phyloP scores from a whole-genome alignment of 306 rosid genomes.

The Gynostemma pentaphyllum region DNA sequence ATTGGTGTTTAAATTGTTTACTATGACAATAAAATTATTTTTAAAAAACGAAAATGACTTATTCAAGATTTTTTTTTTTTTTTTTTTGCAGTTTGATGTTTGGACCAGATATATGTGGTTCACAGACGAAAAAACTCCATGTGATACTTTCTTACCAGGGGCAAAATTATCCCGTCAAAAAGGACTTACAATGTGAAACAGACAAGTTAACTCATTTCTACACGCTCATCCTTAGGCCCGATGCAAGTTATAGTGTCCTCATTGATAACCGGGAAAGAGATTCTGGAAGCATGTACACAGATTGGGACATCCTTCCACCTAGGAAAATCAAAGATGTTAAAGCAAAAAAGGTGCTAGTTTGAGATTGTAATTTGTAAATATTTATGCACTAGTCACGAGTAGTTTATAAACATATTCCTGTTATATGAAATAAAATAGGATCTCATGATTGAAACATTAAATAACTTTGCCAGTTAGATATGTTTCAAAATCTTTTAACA shows the following conservation, averaged over 20 bases:
- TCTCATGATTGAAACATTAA: neutral
- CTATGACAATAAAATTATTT: neutral
- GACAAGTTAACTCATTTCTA: slow-evolving; percentile 95
- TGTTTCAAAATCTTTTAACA: neutral
- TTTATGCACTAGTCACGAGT: neutral
- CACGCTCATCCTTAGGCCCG: slow-evolving; percentile 85
- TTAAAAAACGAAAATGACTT: neutral
- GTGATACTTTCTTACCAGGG: slow-evolving; percentile 86
- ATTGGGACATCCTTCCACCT: slow-evolving; percentile 99
- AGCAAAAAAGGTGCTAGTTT: slow-evolving; percentile 39
- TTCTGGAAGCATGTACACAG: slow-evolving; percentile 87
- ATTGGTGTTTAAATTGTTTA: neutral
- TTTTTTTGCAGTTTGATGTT: slow-evolving; percentile 56
- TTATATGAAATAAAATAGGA: neutral
- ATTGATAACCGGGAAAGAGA: slow-evolving; percentile 88
- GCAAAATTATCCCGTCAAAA: slow-evolving; percentile 90
- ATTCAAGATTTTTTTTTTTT: neutral
- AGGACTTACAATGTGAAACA: slow-evolving; percentile 87
- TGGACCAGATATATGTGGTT: slow-evolving; percentile 96
- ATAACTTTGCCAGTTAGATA: neutral
- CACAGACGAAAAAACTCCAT: slow-evolving; percentile 90
- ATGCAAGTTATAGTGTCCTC: slow-evolving; percentile 73
- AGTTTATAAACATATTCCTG: neutral
- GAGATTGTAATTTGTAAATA: neutral
- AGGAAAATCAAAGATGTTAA: slow-evolving; percentile 69